phyloP scores from a whole-genome alignment of 805 yeast species.

The Yamadazyma ubonensis region DNA sequence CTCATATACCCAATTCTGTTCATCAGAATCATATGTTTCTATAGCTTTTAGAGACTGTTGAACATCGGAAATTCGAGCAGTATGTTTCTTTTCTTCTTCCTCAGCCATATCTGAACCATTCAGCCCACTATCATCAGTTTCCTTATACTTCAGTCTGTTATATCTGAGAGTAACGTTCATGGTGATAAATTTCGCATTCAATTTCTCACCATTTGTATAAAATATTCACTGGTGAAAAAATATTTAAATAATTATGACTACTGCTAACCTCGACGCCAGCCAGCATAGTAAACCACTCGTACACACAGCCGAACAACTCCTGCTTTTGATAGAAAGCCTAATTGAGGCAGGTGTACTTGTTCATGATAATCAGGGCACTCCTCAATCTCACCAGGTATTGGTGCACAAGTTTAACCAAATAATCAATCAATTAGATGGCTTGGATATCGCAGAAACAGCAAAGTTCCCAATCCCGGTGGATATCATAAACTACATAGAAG shows the following conservation, averaged over 20 bases:
- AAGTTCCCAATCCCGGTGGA: conserved; percentile 68
- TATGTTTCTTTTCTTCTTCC: neutral
- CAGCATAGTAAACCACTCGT: conserved; percentile 29
- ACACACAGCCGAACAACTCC: conserved; percentile 31
- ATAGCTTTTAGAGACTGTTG: conserved; percentile 9
- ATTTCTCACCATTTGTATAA: no score
- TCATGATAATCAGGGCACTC: conserved; percentile 91
- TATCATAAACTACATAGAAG: conserved; percentile 88
- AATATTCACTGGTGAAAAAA: neutral
- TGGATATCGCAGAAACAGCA: conserved; percentile 30
- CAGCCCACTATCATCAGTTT: neutral
- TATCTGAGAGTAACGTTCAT: conserved; percentile 9
- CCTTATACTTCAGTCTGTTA: conserved; percentile 1
- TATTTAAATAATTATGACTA: conserved; percentile 25
- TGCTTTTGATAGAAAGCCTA: conserved; percentile 59
- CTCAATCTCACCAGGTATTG: conserved; percentile 60
- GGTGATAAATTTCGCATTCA: neutral
- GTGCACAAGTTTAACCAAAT: conserved; percentile 43
- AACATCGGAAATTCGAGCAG: conserved; percentile 1
- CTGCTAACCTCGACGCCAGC: conserved; percentile 23
- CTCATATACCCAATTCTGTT: conserved; percentile 24
- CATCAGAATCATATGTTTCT: conserved; percentile 9
- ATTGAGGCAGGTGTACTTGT: conserved; percentile 88
- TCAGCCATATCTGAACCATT: neutral
- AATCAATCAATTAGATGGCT: conserved; percentile 34